Conservation (phyloP, 345 rosid species). For the Viola odorata region DNA sequence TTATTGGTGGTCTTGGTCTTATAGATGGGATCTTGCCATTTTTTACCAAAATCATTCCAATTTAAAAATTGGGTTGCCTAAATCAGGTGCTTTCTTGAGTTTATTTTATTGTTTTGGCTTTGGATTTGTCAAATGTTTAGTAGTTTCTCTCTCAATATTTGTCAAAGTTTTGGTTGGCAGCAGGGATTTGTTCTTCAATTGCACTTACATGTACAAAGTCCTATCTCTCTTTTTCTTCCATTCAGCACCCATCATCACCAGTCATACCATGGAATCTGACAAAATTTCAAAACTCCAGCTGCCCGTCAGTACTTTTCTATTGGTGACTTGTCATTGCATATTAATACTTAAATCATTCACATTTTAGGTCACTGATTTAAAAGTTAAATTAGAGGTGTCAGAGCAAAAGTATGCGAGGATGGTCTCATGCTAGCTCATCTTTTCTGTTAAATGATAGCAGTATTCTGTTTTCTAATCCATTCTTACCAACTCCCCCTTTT, state of each 20-base stretch:
- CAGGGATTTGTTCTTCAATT: background rate
- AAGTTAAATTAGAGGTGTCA: background rate
- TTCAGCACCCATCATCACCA: background rate
- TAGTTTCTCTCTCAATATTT: background rate
- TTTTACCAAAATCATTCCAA: background rate
- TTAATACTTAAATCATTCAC: background rate
- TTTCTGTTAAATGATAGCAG: background rate
- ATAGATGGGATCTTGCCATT: conserved; percentile 4
- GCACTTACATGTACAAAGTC: background rate
- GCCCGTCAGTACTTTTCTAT: background rate
- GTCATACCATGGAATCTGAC: background rate
- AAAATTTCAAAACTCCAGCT: conserved; percentile 4
- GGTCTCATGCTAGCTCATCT: conserved; percentile 1
- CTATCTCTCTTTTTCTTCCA: background rate
- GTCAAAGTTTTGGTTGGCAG: conserved; percentile 13
- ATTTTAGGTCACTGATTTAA: background rate
- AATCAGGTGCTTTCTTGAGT: background rate
- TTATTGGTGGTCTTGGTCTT: conserved; percentile 4
- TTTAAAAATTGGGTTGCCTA: background rate
- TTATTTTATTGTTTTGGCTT: background rate
- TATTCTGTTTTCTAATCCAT: background rate
- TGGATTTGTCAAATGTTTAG: background rate
- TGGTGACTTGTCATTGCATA: no score
- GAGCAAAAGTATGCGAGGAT: background rate
- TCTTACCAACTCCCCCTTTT: conserved; percentile 25